Percentiles rank a stretch among this genome's conserved stretches.
Evolutionary conservation across 257 asterid genomes (phyloP).

Genomic region (Solanum chaucha): DNA sequence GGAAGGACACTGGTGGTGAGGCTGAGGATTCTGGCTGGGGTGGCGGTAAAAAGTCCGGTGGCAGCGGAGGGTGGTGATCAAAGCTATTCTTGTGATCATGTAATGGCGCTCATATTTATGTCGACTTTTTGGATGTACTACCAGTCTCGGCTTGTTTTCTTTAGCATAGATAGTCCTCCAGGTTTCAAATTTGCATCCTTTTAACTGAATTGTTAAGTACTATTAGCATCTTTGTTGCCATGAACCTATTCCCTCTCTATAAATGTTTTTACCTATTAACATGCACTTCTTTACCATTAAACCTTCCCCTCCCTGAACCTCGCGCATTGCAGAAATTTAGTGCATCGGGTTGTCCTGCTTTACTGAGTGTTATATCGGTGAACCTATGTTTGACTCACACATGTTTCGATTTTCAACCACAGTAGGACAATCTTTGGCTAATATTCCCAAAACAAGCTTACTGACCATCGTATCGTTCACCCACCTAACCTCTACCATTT

Average conservation of each 20-base stretch:
- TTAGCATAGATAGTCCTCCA: neutral
- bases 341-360: neutral
- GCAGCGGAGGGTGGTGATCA: slow-evolving; percentile 18
- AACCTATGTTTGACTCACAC: neutral
- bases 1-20: slow-evolving; percentile 15
- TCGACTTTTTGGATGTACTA: neutral
- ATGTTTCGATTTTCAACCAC: neutral
- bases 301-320: neutral
- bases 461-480: no score
- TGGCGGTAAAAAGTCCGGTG: slow-evolving; percentile 32
- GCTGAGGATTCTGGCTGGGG: slow-evolving; percentile 40
- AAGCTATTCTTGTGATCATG: neutral
- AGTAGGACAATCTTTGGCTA: neutral
- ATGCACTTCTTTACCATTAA: neutral
- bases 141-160: neutral
- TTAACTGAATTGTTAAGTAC: neutral
- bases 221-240: neutral
- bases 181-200: neutral
- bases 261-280: neutral
- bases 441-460: neutral
- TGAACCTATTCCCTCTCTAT: neutral
- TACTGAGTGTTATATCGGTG: neutral
- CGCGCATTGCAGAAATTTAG: neutral
- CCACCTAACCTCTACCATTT: no score
- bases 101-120: neutral